Evolutionary conservation across 768 basidiomycete species (phyloP).

Genomic region (Chlorophyllum brunneum): DNA sequence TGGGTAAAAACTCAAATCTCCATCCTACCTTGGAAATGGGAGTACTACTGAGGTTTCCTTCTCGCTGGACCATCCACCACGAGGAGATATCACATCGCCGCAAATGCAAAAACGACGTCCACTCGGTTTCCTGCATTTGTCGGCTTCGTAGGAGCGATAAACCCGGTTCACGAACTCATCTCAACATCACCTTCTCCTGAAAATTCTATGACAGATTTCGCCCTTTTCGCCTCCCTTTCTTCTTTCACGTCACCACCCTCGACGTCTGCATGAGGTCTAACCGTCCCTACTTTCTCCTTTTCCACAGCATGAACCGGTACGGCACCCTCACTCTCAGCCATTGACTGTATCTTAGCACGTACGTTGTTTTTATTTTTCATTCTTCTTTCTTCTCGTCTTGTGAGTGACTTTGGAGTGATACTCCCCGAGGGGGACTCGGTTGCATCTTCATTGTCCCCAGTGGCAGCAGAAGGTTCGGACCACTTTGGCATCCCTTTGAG

Average conservation of each 20-base stretch:
- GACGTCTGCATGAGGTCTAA: conserved; percentile 6
- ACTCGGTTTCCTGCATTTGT: neutral
- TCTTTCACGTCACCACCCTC: neutral
- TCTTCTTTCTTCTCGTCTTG: conserved; percentile 5
- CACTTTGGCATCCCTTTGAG: conserved; percentile 11
- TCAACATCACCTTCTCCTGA: neutral
- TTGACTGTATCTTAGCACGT: conserved; percentile 1
- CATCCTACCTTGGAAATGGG: no score
- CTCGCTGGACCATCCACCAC: no score
- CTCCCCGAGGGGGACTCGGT: neutral
- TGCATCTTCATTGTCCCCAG: neutral
- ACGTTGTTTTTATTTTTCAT: conserved; percentile 11
- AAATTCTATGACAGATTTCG: conserved; percentile 10
- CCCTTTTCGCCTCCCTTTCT: conserved; percentile 17
- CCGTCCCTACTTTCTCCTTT: neutral
- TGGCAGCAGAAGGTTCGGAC: conserved; percentile 3
- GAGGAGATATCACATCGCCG: no score
- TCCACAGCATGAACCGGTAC: neutral
- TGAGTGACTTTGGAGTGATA: neutral
- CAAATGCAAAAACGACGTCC: no score
- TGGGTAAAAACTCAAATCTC: no score
- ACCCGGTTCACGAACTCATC: neutral
- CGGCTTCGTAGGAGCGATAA: neutral
- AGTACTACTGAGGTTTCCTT: no score
- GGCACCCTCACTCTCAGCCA: neutral